Evolutionary conservation across 306 rosid species (phyloP).

Genomic region (Hippophae tibetana): DNA sequence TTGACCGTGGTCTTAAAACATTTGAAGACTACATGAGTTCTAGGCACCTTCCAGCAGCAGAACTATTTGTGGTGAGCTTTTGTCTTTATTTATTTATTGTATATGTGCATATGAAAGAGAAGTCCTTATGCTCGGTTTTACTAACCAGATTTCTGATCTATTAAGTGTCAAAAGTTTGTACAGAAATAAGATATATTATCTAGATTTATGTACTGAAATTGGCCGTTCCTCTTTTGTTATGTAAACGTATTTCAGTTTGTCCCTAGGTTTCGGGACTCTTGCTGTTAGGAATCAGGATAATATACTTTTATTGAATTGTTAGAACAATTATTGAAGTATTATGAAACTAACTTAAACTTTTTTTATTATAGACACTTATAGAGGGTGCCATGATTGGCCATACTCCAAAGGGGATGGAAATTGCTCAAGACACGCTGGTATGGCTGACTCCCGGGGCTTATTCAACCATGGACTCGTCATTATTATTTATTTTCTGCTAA

Average conservation of each 20-base stretch:
- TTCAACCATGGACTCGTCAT: conserved; percentile 1
- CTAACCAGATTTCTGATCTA: no score
- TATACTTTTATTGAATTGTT: not conserved
- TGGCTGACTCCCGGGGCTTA: conserved; percentile 1
- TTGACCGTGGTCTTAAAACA: conserved; percentile 52
- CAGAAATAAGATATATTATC: no score
- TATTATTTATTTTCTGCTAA: not conserved
- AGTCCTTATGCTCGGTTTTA: not conserved
- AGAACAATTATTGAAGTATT: conserved; percentile 3
- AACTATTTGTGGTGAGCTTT: conserved; percentile 58
- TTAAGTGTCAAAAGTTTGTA: no score
- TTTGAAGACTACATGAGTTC: conserved; percentile 46
- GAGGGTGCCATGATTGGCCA: conserved; percentile 90
- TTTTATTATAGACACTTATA: conserved; percentile 54
- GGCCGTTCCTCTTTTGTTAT: no score
- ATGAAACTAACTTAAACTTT: conserved; percentile 15
- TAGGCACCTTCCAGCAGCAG: conserved; percentile 29
- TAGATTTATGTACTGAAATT: no score
- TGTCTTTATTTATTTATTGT: not conserved
- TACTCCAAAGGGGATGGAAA: conserved; percentile 83
- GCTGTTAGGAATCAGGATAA: not conserved
- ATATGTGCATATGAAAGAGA: not conserved
- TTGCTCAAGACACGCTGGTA: conserved; percentile 78
- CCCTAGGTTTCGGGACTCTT: not conserved
- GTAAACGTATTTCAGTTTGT: not conserved